Base-by-base conservation (phyloP, 192 early-diverging fungal species). In the Gaertneriomyces semiglobifer region DNA sequence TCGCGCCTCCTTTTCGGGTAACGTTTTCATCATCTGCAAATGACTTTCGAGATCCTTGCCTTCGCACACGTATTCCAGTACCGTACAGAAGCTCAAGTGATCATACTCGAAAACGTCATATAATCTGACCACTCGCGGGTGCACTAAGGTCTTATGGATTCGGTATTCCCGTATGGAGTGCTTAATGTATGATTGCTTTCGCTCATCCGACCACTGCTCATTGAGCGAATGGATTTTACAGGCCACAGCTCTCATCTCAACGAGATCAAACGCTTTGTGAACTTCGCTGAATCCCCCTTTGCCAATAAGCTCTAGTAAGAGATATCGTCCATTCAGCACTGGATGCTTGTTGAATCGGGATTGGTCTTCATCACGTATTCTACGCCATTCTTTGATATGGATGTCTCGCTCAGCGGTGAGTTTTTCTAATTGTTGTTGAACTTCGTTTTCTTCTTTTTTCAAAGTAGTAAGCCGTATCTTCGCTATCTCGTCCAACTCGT, bases 221-320 rank as follows among this genome's bases (percentile, higher is more conserved):
- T 44, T 52, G 8, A 73, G 53, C 8, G 66, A 71, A 47, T 73
- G 71, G 52, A 73, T 69, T 40, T 65, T 73, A 63, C 62, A 63
- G 0, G 71, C 71, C 19, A 73, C 71, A 19, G 42, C n/a, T 12
- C 43, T 44, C 47, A 73, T 50, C 7, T 68, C 65, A 18, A 60
- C 44, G 4, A 54, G 7, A 53, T 73, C 71, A 16, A 70, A 73
- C 1, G 64, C 71, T 50, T 63, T 69, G 56, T 65, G 63, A 5
- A 73, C 71, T 62, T 73, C 71, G 44, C 71, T 73, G 58, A 73
- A 73, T 38, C 71, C 71, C 12, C 71, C 71, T 43, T 65, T 66
- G 12, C 71, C 71, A 39, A 73, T 66, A 6, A 73, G 12, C 14
- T 44, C 38, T 53, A 69, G 7, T 11, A 73, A 58, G 41, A 73